A percentile compares a stretch with the other conserved stretches of the same genome.
phyloP scores from a whole-genome alignment of 768 basidiomycete species.

The Paxillus involutus region DNA sequence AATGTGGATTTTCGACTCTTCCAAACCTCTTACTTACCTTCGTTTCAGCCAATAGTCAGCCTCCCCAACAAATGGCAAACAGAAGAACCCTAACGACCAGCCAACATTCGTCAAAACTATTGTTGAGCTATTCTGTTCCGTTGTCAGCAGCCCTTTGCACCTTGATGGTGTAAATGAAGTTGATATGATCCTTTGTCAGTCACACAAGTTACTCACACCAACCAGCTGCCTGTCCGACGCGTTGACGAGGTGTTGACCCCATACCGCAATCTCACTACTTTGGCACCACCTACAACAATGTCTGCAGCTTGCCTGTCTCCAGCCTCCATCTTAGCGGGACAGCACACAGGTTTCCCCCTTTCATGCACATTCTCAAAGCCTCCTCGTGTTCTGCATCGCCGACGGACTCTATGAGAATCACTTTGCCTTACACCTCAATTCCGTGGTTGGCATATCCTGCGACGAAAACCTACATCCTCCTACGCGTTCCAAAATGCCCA shows the following conservation, averaged over 20 bases:
- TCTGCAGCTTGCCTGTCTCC: slow-evolving; percentile 2
- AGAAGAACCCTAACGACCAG: slow-evolving; percentile 81
- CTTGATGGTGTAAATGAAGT: slow-evolving; percentile 56
- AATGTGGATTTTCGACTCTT: slow-evolving; percentile 46
- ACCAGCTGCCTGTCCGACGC: not conserved
- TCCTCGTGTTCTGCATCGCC: slow-evolving; percentile 43
- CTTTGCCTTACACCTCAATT: slow-evolving; percentile 13
- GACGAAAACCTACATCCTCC: slow-evolving; percentile 11
- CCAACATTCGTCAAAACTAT: slow-evolving; percentile 64
- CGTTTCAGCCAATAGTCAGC: slow-evolving; percentile 43
- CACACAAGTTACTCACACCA: slow-evolving; percentile 5
- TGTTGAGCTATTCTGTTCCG: slow-evolving; percentile 59
- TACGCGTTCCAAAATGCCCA: slow-evolving; percentile 18
- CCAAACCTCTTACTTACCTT: slow-evolving; percentile 19
- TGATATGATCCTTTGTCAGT: slow-evolving; percentile 35
- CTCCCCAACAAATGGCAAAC: slow-evolving; percentile 73
- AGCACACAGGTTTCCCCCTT: slow-evolving; percentile 24
- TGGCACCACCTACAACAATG: slow-evolving; percentile 1
- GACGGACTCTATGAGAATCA: slow-evolving; percentile 25
- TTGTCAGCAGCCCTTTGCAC: slow-evolving; percentile 55
- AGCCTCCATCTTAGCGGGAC: slow-evolving; percentile 24
- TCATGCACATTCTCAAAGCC: slow-evolving; percentile 23
- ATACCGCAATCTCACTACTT: slow-evolving; percentile 1
- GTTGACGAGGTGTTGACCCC: slow-evolving; percentile 20
- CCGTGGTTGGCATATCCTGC: slow-evolving; percentile 11